Percentiles rank a stretch among this genome's conserved stretches.
Conservation (phyloP, 2,329 filamentous ascomycete species). For the Podosphaera aphanis region DNA sequence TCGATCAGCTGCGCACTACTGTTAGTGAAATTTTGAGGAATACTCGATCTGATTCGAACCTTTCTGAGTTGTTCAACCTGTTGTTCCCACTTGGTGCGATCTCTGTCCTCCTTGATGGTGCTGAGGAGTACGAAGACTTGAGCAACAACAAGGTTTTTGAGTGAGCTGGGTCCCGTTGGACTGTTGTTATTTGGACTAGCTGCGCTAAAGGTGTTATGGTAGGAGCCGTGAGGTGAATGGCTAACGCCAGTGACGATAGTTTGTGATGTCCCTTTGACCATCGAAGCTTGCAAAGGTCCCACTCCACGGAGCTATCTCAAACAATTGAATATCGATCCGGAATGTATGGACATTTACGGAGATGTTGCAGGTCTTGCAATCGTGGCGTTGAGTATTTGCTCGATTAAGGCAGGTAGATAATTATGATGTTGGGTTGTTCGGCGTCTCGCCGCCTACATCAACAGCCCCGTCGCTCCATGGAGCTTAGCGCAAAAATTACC, state of each 20-base stretch:
- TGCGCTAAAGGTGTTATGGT: constrained; percentile 23
- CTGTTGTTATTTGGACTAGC: constrained; percentile 17
- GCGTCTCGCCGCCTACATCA: background rate
- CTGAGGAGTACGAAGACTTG: constrained; percentile 88
- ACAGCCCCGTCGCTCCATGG: background rate
- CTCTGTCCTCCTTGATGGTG: constrained; percentile 86
- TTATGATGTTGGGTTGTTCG: background rate
- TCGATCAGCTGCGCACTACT: constrained; percentile 50
- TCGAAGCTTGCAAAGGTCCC: constrained; percentile 17
- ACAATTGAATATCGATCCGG: constrained; percentile 16
- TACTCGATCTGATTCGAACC: constrained; percentile 26
- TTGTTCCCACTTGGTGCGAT: constrained; percentile 71
- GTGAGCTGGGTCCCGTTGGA: constrained; percentile 30
- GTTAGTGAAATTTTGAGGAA: background rate
- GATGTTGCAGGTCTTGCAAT: constrained; percentile 1
- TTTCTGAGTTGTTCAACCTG: constrained; percentile 83
- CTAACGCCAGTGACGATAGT: constrained; percentile 16
- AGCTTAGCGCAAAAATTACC: background rate
- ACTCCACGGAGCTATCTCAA: constrained; percentile 16
- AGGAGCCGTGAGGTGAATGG: constrained; percentile 19
- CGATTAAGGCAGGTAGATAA: background rate
- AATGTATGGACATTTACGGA: constrained; percentile 13
- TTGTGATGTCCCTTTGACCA: constrained; percentile 17
- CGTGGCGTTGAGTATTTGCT: background rate
- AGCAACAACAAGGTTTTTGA: constrained; percentile 83